phyloP scores from a whole-genome alignment of 108 stramenopile genomes.

The Cylindrotheca fusiformis region DNA sequence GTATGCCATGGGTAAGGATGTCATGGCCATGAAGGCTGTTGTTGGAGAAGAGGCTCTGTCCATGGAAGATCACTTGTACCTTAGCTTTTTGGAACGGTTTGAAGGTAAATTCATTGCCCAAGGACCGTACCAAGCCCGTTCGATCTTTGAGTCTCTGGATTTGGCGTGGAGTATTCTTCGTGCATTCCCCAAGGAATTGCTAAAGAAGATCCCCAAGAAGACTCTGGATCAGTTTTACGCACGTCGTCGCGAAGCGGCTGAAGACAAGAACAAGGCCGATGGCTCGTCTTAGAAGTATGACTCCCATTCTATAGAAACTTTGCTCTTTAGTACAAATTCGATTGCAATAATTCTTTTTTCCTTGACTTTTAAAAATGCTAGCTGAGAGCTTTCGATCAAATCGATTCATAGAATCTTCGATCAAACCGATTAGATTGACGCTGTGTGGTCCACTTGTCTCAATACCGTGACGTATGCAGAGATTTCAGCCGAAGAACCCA shows the following conservation, averaged over 20 bases:
- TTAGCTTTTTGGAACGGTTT: slow-evolving; percentile 98
- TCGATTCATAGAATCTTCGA: too few relatives aligned
- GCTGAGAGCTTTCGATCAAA: too few relatives aligned
- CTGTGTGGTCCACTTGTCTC: too few relatives aligned
- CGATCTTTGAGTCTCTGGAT: slow-evolving; percentile 98
- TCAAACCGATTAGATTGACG: too few relatives aligned
- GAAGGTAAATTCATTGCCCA: slow-evolving; percentile 98
- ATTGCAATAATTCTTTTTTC: too few relatives aligned
- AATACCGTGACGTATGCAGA: too few relatives aligned
- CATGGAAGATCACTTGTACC: slow-evolving; percentile 99
- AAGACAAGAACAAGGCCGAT: slow-evolving; percentile 86
- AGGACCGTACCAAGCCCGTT: slow-evolving; percentile 97
- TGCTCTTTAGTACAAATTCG: too few relatives aligned
- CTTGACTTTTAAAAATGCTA: too few relatives aligned
- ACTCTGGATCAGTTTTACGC: slow-evolving; percentile 94
- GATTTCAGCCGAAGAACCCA: too few relatives aligned
- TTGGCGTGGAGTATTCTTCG: slow-evolving; percentile 98
- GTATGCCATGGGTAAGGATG: slow-evolving; percentile 99
- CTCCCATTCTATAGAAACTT: slow-evolving; percentile 1
- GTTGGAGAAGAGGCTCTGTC: slow-evolving; percentile 99
- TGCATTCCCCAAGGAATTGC: slow-evolving; percentile 97
- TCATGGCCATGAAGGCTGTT: slow-evolving; percentile 99
- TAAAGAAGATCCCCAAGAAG: slow-evolving; percentile 99
- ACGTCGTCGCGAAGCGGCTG: slow-evolving; percentile 79
- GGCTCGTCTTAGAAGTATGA: slow-evolving; percentile 45